Evolutionary conservation across 805 yeast genomes (phyloP), one percentile per base, ranked within the genome.

Genomic region (Clavispora carvajalis): DNA sequence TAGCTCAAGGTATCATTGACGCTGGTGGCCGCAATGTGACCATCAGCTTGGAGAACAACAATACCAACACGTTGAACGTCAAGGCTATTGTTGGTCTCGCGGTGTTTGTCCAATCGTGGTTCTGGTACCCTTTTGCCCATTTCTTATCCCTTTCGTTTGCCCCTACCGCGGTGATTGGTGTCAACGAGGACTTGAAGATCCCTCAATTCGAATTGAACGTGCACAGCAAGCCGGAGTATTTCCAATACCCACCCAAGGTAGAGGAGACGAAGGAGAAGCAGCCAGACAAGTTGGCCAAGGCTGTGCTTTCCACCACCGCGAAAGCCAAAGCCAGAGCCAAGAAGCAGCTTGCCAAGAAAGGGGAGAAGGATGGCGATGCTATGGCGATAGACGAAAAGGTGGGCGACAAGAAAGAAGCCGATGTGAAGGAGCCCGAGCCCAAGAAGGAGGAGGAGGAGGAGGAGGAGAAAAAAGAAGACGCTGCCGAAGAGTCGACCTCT

Each of bases 21-120:
- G 99, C 98, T 9, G 97, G 99, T 65, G 99, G 99, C 10, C 80
- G 98, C 59, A 93, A 93, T 55, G 95, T 85, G n/a, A 89, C 98
- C 0, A 89, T 93, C 49, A 85, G 85, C 52, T 71, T 91, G 37
- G 97, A 93, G 63, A 87, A 90, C 60, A 56, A 80, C 18, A 90
- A 89, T 51, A 88, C 96, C 30, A 95, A 89, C 45, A 88, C 95
- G 16, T 74, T 93, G 49, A 91, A 93, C 64, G 80, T 83, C 58
- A 85, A 85, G 62, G 93, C 96, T 0, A 82, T 93, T 54, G 95
- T 90, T 42, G 99, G 99, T 29, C 69, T 93, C 51, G 80, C 93
- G 0, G 77, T 93, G 44, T 93, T 93, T 59, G 70, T 85, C 9
- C 99, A 93, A 68, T 86, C 85, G 59, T 93, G 99, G 99, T 87